Evolutionary conservation across 2,329 filamentous ascomycete genomes (phyloP).

Genomic region (Ophiostoma sp.): DNA sequence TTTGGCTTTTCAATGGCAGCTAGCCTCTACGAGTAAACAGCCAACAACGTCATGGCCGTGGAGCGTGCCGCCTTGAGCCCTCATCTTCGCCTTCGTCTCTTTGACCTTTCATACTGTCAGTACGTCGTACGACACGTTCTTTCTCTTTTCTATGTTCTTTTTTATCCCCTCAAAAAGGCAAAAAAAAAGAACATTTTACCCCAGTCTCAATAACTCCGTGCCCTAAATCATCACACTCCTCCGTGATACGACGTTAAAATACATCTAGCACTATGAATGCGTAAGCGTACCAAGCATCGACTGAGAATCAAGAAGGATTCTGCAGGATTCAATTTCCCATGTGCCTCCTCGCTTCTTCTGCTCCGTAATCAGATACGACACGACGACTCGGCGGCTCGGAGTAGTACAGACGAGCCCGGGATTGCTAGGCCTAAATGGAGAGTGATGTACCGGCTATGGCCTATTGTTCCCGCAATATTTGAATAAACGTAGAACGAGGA

Average conservation of each 20-base stretch:
- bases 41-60: neutral
- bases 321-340: neutral
- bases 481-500: neutral
- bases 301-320: neutral
- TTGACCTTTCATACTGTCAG: neutral
- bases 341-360: neutral
- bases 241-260: neutral
- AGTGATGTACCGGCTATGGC: neutral
- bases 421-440: too few species aligned
- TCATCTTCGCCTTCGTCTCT: neutral
- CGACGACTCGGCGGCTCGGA: neutral
- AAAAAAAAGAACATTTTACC: too few species aligned
- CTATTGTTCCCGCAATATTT: slow-evolving; percentile 1
- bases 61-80: neutral
- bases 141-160: neutral
- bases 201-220: neutral
- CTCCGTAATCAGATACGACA: too few species aligned
- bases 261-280: too few species aligned
- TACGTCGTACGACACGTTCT: neutral
- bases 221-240: neutral
- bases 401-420: neutral
- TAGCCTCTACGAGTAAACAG: neutral
- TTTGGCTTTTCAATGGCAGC: too few species aligned
- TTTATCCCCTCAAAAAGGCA: too few species aligned
- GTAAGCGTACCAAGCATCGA: neutral